Base-by-base conservation (phyloP, 495 filamentous ascomycete species). In the Tuber brumale region DNA sequence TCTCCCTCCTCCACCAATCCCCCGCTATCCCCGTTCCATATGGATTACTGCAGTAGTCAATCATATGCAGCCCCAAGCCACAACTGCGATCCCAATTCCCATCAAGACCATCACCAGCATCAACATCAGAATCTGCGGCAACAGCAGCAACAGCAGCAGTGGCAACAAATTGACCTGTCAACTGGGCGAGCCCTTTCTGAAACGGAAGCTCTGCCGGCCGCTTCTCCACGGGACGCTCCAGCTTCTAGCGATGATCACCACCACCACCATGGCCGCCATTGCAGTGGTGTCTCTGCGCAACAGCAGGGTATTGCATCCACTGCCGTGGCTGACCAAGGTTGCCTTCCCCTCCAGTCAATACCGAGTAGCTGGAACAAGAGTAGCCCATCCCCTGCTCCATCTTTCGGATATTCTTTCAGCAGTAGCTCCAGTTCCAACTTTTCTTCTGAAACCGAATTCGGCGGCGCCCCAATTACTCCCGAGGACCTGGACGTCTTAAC, bases 151-250 rank as follows among this genome's bases (percentile, higher is more conserved):
- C 78, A 79, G 76, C 73, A 75, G 7, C 73, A 75, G 70, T 66
- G 70, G 69, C 76, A 79, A 41, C 78, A 80, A 79, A 51, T 80
- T 80, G 78, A 80, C 76, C 78, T 80, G 78, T 80, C 78, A 80
- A 80, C 77, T 74, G 41, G 73, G 48, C 57, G 27, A 31, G 57
- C 31, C 57, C 57, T 66, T 66, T 66, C 57, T 31, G 57, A 66
- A 66, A 66, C 57, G 57, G 57, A 66, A 66, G 31, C 31, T 66
- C 57, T 66, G 57, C 57, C 57, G n/a, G 42, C 72, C 46, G 31
- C 73, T 73, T 70, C 76, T 48, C 48, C 77, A 48, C 78, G 78
- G 78, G 78, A 73, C 73, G 41, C 76, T 43, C 77, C 73, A 72
- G 78, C 48, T n/a, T 73, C 73, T 69, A 70, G 79, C 75, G 78